Evolutionary conservation across 1,284 basidiomycete species (phyloP), one percentile per base, ranked within the genome.

Genomic region (Leucoagaricus sp.): DNA sequence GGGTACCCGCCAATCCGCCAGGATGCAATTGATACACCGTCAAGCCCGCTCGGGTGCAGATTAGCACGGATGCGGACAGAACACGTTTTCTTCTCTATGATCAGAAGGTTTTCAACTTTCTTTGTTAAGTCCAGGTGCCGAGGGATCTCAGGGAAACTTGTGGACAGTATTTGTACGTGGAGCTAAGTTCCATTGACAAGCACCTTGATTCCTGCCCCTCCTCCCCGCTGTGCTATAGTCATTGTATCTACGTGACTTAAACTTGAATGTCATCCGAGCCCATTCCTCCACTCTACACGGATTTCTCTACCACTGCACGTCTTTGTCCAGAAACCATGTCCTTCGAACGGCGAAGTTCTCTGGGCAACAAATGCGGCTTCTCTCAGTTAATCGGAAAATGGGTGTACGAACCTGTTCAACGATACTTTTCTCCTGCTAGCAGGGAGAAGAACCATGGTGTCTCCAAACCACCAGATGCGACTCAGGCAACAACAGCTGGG

Each of bases 351-450:
- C 29, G 6, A 1, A 21, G n/a, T 17, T 46, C 42, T 29, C 10
- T 17, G 3, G 25, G 23, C 3, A 38, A 46, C 42, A 28, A 23
- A 17, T 19, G 48, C 36, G 36, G 36, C 19, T 21, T 50, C 12
- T 13, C 31, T 26, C 21, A 31, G 6, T 46, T 57, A n/a, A 29
- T 57, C 7, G 49, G 42, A 19, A 47, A 40, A 38, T 46, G 48
- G 55, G 34, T 51, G 25, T 51, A 46, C 34, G 26, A 51, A 12
- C 49, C 44, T 15, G 25, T 46, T 12, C 49, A 47, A n/a, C 21
- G 36, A 44, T 51, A 57, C 28, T 51, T 57, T 19, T 34, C 48
- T 17, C n/a, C 34, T 12, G n/a, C n/a, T n/a, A n/a, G n/a, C n/a
- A n/a, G n/a, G n/a, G n/a, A n/a, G 28, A 12, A 21, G 15, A 3